These are phyloP conservation scores for Magnusiomyces suaveolens DNA, from an alignment of 1,139 yeast species.

Conservation along the genomic window DNA sequence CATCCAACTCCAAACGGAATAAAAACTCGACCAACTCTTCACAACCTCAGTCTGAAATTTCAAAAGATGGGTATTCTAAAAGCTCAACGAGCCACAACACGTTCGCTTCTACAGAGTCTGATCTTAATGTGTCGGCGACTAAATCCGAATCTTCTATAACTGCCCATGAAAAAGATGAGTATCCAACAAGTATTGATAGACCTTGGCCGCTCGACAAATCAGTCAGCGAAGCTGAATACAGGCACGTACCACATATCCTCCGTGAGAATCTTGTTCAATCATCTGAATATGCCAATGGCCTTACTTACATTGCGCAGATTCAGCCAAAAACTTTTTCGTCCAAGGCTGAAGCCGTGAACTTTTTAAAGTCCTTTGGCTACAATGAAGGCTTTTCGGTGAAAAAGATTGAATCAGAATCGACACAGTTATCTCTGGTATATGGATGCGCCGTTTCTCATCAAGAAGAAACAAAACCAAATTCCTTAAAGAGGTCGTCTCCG, in stretches of 20 bases:
- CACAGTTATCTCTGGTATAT: not conserved
- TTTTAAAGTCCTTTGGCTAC: constrained; percentile 6
- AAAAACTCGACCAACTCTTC: not conserved
- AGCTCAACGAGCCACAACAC: too few species aligned
- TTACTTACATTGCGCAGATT: constrained; percentile 10
- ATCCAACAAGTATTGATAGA: not conserved
- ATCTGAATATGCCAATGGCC: constrained; percentile 12
- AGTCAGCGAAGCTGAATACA: constrained; percentile 7
- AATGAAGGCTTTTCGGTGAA: constrained; percentile 11
- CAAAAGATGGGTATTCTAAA: too few species aligned
- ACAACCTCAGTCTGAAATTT: too few species aligned
- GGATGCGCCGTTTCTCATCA: not conserved
- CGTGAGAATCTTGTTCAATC: constrained; percentile 9
- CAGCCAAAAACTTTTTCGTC: constrained; percentile 6
- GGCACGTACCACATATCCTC: constrained; percentile 6
- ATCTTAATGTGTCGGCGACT: not conserved
- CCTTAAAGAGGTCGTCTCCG: not conserved
- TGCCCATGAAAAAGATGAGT: not conserved
- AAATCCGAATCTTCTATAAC: not conserved
- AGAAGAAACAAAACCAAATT: not conserved
- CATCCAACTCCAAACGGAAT: too few species aligned
- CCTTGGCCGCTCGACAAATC: constrained; percentile 13
- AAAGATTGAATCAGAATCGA: not conserved
- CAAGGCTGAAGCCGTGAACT: constrained; percentile 1
- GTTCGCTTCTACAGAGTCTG: constrained; percentile 5